Percentiles rank a stretch among this genome's conserved stretches.
Conservation (phyloP, 192 early-diverging fungal genomes). For the Podila minutissima region DNA sequence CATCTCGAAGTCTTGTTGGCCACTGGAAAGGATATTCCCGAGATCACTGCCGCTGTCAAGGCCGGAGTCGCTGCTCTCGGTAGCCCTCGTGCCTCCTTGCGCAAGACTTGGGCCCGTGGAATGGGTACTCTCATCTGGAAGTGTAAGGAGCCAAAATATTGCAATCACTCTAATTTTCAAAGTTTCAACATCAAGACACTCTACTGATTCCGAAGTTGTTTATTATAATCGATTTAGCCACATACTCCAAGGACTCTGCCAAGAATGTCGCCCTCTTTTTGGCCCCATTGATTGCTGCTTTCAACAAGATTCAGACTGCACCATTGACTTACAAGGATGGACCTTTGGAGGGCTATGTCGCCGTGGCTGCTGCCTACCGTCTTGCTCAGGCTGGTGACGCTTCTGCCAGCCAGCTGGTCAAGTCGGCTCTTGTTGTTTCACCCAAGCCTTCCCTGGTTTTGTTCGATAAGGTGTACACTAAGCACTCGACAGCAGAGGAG, state of each 20-base stretch:
- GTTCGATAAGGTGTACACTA: constrained; percentile 86
- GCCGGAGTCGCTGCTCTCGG: constrained; percentile 64
- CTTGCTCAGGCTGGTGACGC: constrained; percentile 40
- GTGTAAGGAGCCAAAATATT: constrained; percentile 6
- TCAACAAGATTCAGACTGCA: constrained; percentile 66
- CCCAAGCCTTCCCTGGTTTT: constrained; percentile 80
- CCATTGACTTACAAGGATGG: constrained; percentile 69
- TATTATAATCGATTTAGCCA: neutral
- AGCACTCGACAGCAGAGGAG: constrained; percentile 69
- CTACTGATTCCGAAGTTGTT: neutral
- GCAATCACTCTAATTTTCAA: neutral
- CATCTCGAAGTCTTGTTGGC: constrained; percentile 64
- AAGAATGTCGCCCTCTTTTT: constrained; percentile 52
- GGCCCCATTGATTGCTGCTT: constrained; percentile 55
- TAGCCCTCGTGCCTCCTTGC: constrained; percentile 66
- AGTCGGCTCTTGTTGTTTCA: constrained; percentile 48
- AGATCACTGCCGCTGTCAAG: constrained; percentile 57
- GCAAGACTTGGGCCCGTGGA: constrained; percentile 74
- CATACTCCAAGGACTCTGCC: constrained; percentile 21
- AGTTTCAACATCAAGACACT: too few relatives aligned
- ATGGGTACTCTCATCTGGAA: constrained; percentile 68
- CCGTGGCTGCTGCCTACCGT: constrained; percentile 63
- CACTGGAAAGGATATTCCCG: constrained; percentile 44
- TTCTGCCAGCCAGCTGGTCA: constrained; percentile 30
- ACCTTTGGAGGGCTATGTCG: constrained; percentile 72